phyloP scores from a whole-genome alignment of 2,329 filamentous ascomycete genomes.

The Phialemonium atrogriseum region DNA sequence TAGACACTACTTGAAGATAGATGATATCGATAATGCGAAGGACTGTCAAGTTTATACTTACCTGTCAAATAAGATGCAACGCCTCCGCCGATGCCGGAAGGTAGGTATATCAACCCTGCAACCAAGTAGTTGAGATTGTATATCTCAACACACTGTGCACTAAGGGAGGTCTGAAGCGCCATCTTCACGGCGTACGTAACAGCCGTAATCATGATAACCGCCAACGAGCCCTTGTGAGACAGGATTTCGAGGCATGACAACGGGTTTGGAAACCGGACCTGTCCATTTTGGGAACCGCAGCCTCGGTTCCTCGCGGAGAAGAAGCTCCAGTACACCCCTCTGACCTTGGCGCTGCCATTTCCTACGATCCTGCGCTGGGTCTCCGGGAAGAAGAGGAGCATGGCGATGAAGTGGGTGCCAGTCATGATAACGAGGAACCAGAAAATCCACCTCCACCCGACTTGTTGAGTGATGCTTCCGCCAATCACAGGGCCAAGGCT shows the following conservation, averaged over 20 bases:
- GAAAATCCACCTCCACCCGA: slow-evolving; percentile 44
- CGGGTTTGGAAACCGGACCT: slow-evolving; percentile 1
- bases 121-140: slow-evolving; percentile 1
- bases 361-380: slow-evolving; percentile 34
- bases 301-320: neutral
- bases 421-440: slow-evolving; percentile 39
- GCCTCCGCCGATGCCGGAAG: neutral
- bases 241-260: neutral
- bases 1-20: no score
- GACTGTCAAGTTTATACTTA: no score
- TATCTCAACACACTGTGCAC: slow-evolving; percentile 2
- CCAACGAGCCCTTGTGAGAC: neutral
- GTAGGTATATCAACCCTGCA: slow-evolving; percentile 1
- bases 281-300: neutral
- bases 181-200: slow-evolving; percentile 3
- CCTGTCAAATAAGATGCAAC: slow-evolving; percentile 2
- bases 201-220: neutral
- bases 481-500: slow-evolving; percentile 2
- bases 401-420: slow-evolving; percentile 22
- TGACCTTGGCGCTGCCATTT: slow-evolving; percentile 20
- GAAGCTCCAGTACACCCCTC: slow-evolving; percentile 1
- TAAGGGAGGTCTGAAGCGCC: slow-evolving; percentile 1
- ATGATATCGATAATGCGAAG: no score
- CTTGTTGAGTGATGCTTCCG: slow-evolving; percentile 4
- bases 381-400: slow-evolving; percentile 35